Evolutionary conservation across 2,329 filamentous ascomycete species (phyloP).

Genomic region (Tympanopsis confertula): DNA sequence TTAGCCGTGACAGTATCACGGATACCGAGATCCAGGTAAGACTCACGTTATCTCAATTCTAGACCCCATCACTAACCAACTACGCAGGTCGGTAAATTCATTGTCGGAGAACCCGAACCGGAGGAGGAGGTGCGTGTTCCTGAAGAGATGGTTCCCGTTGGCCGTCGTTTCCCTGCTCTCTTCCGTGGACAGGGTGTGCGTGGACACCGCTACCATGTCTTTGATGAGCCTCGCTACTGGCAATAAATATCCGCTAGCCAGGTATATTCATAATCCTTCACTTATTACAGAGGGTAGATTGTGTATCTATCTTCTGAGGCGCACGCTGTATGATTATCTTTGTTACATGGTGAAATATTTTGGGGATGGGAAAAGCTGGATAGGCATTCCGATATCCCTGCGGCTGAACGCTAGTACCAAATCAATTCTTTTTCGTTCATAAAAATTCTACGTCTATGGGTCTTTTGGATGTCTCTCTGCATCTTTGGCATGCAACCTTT

Average conservation of each 20-base stretch:
- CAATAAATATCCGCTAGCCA: background rate
- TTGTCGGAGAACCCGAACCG: conserved; percentile 33
- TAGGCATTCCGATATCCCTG: too few species aligned
- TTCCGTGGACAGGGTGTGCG: conserved; percentile 80
- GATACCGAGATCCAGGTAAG: conserved; percentile 95
- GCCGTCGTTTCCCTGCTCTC: conserved; percentile 70
- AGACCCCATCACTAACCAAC: conserved; percentile 25
- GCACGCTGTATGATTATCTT: too few species aligned
- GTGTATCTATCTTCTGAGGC: too few species aligned
- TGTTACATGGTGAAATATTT: too few species aligned
- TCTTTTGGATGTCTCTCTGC: too few species aligned
- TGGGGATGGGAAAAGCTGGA: too few species aligned
- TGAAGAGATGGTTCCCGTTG: conserved; percentile 66
- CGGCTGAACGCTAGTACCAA: too few species aligned
- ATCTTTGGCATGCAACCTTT: too few species aligned
- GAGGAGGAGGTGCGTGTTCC: conserved; percentile 42
- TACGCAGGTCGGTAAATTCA: conserved; percentile 32
- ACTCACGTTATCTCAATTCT: conserved; percentile 79
- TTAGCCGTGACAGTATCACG: conserved; percentile 82
- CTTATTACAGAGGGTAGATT: too few species aligned
- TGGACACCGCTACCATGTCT: conserved; percentile 88
- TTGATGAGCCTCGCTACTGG: conserved; percentile 75
- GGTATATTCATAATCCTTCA: too few species aligned
- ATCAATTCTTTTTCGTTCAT: too few species aligned
- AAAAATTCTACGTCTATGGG: too few species aligned